Evolutionary conservation across 2,329 filamentous ascomycete species (phyloP), one percentile per base, ranked within the genome.

Genomic region (Phialophora chinensis): DNA sequence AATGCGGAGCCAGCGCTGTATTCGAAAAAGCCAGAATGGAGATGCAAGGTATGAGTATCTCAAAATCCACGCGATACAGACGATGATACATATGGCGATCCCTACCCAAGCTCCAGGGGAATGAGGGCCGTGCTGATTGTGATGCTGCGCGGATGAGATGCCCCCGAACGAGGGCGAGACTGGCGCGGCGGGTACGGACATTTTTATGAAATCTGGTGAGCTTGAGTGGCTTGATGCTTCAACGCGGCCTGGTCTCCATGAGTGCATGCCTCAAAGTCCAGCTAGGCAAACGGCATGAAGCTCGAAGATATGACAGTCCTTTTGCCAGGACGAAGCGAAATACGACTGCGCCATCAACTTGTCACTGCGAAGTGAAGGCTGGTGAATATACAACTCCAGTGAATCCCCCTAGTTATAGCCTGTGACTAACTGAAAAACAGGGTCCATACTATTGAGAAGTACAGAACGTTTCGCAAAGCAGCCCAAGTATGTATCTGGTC

Each of bases 11-110:
- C 60, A 17, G 14, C 50, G 47, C 35, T 47, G 59, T 3, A 64
- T 2, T 1, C 52, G 52, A 5, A 44, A 12, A 42, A 69, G 42
- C 53, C 60, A 61, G 42, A 53, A 63, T 14, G 63, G 63, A n/a
- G 60, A 61, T 1, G 63, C 66, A 27, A 69, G 44, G 31, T 69
- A 69, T 10, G 66, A 69, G 53, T 66, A 69, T 23, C 56, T 29
- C 25, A 60, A 7, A 20, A 60, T 27, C 42, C 57, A 53, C 4
- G 53, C 49, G 62, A 69, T 3, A 25, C 38, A 35, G 59, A 69
- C 8, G 60, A 67, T 5, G 59, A 66, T 38, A 65, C 68, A 64
- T 58, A 66, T 47, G 38, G 59, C n/a, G 25, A 61, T 20, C 35
- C 62, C 25, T 49, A 67, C 42, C 42, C 60, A 66, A 12, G 65